Base-by-base conservation (phyloP, 768 basidiomycete species). In the Trichaptum fuscoviolaceum region DNA sequence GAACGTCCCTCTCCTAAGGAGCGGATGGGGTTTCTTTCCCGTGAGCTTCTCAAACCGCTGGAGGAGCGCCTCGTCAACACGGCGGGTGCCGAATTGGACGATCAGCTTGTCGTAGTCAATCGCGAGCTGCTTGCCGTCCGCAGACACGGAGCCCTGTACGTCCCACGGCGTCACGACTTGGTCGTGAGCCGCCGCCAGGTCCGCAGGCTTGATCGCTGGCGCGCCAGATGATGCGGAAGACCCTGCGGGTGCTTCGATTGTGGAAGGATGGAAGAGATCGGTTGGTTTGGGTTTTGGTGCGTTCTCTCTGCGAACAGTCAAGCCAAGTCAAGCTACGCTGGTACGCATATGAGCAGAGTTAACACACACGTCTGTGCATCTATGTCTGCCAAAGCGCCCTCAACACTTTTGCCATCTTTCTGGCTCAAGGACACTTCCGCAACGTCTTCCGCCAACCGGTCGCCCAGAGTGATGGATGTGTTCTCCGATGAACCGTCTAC, bases 81-180 rank as follows among this genome's bases (percentile, higher is more conserved):
- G 80, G 61, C 89, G 87, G 12, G 97, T 98, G 60, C 97, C 97
- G 73, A 99, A 99, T 75, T 97, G 92, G 72, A 86, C 86, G 65
- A 98, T 82, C 68, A 99, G 85, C 81, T 97, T 98, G 79, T 96
- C 92, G 72, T 99, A 99, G 79, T 99, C 93, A 77, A 99, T 98
- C 63, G 87, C 95, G 65, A 88, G 88, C 79, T 97, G 90, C 73
- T 91, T 90, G 65, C 97, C 97, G 71, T 97, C 94, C 24, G 79
- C 84, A 6, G 92, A 86, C 10, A 97, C 90, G 30, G 87, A 89
- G 63, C 96, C 97, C 71, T 96, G 91, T 7, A 99, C 97, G 70
- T 98, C 95, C 93, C 97, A 99, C 18, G 97, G 97, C 0, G 97
- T 99, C 59, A 99, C 89, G 64, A 95, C 83, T 76, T 98, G 96